Conservation (phyloP, 805 yeast genomes). For the Suhomyces faveliae region DNA sequence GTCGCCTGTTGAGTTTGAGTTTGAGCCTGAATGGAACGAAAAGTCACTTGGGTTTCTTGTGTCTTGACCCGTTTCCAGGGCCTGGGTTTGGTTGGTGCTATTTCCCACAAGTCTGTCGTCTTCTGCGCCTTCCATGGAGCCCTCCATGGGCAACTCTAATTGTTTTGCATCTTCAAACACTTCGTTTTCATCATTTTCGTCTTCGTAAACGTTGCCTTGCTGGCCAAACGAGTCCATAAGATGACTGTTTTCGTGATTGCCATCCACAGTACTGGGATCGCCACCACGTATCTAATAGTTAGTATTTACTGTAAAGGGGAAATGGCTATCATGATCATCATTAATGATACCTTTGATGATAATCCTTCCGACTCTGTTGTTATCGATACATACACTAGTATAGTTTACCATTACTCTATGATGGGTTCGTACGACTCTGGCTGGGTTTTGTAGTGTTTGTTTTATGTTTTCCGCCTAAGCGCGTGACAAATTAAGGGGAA, state of each 20-base stretch:
- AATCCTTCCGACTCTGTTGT: too few species aligned
- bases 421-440: not conserved
- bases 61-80: not conserved
- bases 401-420: not conserved
- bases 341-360: too few species aligned
- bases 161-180: not conserved
- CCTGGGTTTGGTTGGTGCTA: not conserved
- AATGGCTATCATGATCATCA: too few species aligned
- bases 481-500: not conserved
- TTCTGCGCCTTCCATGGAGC: constrained; percentile 3
- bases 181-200: not conserved
- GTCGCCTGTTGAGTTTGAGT: not conserved
- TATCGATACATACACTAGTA: not conserved
- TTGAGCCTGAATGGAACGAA: not conserved
- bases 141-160: constrained; percentile 5
- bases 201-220: not conserved
- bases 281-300: not conserved
- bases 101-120: not conserved
- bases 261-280: not conserved
- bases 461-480: not conserved
- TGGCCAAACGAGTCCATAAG: constrained; percentile 8
- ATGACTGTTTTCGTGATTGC: constrained; percentile 5
- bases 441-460: not conserved
- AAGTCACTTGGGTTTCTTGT: too few species aligned
- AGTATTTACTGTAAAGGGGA: too few species aligned